phyloP scores from a whole-genome alignment of 208 protist genomes.

The Spongospora subterranea region DNA sequence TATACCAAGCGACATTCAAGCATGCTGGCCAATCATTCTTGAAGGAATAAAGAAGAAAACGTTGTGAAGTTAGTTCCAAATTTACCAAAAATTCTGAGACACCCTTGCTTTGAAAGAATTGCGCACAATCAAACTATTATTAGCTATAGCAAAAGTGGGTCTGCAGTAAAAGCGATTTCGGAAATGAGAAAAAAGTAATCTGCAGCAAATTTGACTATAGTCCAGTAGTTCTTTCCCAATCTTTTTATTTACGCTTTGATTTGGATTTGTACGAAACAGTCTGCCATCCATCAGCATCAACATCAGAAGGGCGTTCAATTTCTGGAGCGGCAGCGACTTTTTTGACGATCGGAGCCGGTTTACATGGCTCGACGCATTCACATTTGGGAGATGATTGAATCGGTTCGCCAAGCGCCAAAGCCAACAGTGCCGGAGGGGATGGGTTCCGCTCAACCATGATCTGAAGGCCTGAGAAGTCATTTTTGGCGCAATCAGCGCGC shows the following conservation, averaged over 20 bases:
- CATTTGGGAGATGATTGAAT: not conserved
- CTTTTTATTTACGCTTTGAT: not conserved
- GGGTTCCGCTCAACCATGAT: not conserved
- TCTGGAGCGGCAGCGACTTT: not conserved
- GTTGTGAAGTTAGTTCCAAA: no score
- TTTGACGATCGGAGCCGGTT: not conserved
- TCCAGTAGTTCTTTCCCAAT: no score
- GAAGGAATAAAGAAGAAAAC: no score
- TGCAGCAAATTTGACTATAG: no score
- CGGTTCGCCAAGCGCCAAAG: not conserved
- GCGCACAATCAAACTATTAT: no score
- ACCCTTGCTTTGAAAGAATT: no score
- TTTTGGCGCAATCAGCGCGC: not conserved
- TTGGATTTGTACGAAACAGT: not conserved
- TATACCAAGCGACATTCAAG: no score
- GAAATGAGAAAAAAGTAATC: no score
- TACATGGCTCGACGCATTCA: not conserved
- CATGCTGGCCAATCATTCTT: no score
- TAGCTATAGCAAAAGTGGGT: no score
- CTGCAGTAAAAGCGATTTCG: no score
- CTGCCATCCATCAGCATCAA: constrained; percentile 41
- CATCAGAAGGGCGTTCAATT: not conserved
- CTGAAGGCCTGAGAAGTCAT: constrained; percentile 33
- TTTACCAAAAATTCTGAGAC: no score
- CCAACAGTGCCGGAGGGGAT: constrained; percentile 34